These are phyloP conservation scores for Neckera pumila DNA, from an alignment of 225 moss, liverwort and hornwort species.

Conservation along the genomic window DNA sequence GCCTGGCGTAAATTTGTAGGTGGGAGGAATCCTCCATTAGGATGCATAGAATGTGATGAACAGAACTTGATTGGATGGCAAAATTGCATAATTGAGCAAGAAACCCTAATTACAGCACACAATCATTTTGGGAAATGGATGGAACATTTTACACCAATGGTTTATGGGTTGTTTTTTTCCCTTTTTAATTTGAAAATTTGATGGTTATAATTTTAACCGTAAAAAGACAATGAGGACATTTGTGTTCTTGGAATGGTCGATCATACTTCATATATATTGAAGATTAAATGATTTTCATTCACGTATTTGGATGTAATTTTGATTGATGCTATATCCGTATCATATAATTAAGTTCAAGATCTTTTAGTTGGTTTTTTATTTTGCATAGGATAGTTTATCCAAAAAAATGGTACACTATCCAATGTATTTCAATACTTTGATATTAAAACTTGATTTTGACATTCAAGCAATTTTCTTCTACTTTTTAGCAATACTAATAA, in stretches of 20 bases:
- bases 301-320: fast-evolving
- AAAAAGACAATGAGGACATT: fast-evolving
- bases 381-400: too few species aligned
- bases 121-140: background rate
- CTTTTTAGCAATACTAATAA: fast-evolving
- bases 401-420: too few species aligned
- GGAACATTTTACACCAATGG: background rate
- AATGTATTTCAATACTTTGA: too few species aligned
- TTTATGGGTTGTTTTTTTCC: too few species aligned
- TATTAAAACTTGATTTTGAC: background rate
- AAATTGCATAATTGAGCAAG: background rate
- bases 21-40: too few species aligned
- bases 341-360: too few species aligned
- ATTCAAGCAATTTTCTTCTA: background rate
- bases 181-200: background rate
- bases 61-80: too few species aligned
- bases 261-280: background rate
- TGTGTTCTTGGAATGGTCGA: background rate
- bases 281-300: background rate
- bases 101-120: fast-evolving
- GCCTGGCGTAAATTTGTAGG: fast-evolving
- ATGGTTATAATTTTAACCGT: background rate
- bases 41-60: background rate
- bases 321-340: background rate
- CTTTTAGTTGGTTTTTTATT: too few species aligned